A percentile compares a stretch with the other conserved stretches of the same genome.
Conservation (phyloP, 2,329 filamentous ascomycete species). For the Aureobasidium namibiae region DNA sequence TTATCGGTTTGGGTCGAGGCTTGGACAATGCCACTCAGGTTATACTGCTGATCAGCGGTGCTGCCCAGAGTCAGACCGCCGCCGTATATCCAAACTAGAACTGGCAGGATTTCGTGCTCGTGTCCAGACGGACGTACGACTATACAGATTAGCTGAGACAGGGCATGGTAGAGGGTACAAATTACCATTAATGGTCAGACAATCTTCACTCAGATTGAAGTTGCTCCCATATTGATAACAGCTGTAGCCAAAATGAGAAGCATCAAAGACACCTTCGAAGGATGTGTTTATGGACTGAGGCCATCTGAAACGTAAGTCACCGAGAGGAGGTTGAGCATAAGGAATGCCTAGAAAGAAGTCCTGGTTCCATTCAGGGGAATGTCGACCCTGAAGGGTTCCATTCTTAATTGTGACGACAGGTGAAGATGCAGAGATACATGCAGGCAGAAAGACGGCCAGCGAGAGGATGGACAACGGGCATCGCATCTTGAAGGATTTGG, state of each 20-base stretch:
- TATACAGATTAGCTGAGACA: neutral
- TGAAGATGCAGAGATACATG: neutral
- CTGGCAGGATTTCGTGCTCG: conserved; percentile 13
- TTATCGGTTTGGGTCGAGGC: conserved; percentile 44
- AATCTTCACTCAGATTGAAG: conserved; percentile 42
- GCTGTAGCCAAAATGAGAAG: conserved; percentile 36
- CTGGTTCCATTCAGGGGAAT: conserved; percentile 34
- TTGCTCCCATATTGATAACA: conserved; percentile 39
- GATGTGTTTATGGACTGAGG: conserved; percentile 28
- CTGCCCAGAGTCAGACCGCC: conserved; percentile 16
- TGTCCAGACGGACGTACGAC: conserved; percentile 20
- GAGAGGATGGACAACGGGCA: neutral
- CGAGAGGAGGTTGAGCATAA: conserved; percentile 29
- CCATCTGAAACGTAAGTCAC: conserved; percentile 25
- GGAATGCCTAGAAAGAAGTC: conserved; percentile 40
- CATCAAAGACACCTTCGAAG: conserved; percentile 31
- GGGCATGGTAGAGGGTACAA: neutral
- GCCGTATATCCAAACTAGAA: conserved; percentile 18
- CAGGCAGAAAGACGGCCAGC: neutral
- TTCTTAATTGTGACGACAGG: conserved; percentile 34
- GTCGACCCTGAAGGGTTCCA: conserved; percentile 33
- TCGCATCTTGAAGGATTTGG: neutral
- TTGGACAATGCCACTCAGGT: conserved; percentile 17
- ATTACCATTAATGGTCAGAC: conserved; percentile 34
- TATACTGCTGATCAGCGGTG: conserved; percentile 18